Evolutionary conservation across 306 rosid species (phyloP).

Genomic region (Pyrus pyrifolia): DNA sequence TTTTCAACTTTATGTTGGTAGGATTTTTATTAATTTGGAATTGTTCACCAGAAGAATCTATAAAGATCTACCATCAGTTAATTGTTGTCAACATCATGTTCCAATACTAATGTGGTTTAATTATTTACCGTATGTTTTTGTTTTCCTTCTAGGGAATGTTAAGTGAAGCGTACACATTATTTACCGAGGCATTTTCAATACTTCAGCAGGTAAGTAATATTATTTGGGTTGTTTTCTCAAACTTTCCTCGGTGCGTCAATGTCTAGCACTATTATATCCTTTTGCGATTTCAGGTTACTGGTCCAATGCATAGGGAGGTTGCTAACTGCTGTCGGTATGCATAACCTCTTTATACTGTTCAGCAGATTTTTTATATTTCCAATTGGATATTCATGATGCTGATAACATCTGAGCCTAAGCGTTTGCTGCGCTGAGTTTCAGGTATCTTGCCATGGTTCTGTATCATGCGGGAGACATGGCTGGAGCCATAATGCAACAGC

Average conservation of each 20-base stretch:
- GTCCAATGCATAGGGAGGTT: slow-evolving; percentile 98
- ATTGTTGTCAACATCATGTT: neutral
- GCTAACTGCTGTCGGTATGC: slow-evolving; percentile 94
- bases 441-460: slow-evolving; percentile 99
- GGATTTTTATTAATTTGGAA: neutral
- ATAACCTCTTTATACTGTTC: neutral
- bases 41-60: neutral
- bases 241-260: neutral
- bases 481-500: slow-evolving; percentile 95
- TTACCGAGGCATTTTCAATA: slow-evolving; percentile 93
- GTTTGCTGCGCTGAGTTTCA: slow-evolving; percentile 32
- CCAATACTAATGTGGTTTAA: neutral
- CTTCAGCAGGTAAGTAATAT: slow-evolving; percentile 75
- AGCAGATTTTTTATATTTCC: slow-evolving; percentile 7
- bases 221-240: slow-evolving; percentile 10
- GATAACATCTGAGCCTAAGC: neutral
- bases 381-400: neutral
- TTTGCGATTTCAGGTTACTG: slow-evolving; percentile 68
- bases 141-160: slow-evolving; percentile 78
- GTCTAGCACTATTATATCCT: neutral
- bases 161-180: slow-evolving; percentile 89
- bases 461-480: slow-evolving; percentile 99
- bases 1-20: neutral
- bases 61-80: neutral
- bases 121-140: neutral